Percentiles rank a stretch among this genome's conserved stretches.
Evolutionary conservation across 345 rosid species (phyloP).

Genomic region (Salix udensis): DNA sequence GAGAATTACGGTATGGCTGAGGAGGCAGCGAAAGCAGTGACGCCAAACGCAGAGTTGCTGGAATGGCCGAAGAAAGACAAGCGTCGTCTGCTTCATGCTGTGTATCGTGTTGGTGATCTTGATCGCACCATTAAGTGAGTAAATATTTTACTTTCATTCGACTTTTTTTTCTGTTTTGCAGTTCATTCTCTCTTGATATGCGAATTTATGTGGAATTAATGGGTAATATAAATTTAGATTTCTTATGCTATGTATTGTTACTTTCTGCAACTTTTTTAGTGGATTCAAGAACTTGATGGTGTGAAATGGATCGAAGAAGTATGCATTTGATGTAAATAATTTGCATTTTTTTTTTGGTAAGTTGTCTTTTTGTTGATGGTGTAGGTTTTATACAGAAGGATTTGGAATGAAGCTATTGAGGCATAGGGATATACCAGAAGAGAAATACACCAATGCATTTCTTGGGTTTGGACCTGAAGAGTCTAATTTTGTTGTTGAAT

Average conservation of each 20-base stretch:
- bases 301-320: too few species aligned
- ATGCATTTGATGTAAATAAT: too few species aligned
- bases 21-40: constrained; percentile 49
- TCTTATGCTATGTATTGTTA: background rate
- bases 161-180: background rate
- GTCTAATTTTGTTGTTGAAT: constrained; percentile 74
- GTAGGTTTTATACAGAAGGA: too few species aligned
- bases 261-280: background rate
- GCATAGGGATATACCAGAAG: too few species aligned
- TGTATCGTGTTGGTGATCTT: constrained; percentile 87
- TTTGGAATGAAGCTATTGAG: too few species aligned
- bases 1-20: background rate
- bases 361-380: too few species aligned
- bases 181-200: too few species aligned
- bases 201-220: background rate
- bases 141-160: background rate
- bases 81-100: constrained; percentile 83
- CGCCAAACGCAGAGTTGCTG: constrained; percentile 47
- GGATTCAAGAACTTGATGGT: too few species aligned
- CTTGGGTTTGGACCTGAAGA: constrained; percentile 47
- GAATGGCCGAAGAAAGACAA: constrained; percentile 92
- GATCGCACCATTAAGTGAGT: constrained; percentile 79
- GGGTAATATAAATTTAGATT: background rate
- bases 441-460: too few species aligned
- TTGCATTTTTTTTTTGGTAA: too few species aligned